A percentile compares a stretch with the other conserved stretches of the same genome.
Conservation (phyloP, 306 rosid species). For the Nissolia schottii region DNA sequence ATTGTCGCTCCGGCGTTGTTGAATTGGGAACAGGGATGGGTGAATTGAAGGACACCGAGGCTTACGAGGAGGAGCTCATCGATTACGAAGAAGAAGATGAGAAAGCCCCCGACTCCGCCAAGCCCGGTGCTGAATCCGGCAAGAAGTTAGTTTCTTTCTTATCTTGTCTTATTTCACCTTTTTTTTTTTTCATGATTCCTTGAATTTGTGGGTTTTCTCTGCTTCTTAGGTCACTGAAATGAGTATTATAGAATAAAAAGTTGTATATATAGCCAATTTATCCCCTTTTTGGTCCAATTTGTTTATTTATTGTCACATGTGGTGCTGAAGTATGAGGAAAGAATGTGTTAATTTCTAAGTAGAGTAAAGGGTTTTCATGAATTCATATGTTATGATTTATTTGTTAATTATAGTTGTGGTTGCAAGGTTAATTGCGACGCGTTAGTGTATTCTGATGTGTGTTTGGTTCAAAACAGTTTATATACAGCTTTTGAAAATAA, state of each 20-base stretch:
- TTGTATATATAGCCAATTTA: not conserved
- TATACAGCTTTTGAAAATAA: no score
- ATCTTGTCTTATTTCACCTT: not conserved
- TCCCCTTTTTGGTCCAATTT: not conserved
- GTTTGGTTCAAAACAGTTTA: no score
- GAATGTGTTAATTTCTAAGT: not conserved
- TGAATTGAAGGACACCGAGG: constrained; percentile 63
- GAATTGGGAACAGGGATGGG: constrained; percentile 40
- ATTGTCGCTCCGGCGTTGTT: not conserved
- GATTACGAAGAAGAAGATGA: constrained; percentile 74
- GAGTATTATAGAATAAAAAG: not conserved
- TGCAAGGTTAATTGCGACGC: not conserved
- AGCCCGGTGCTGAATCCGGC: constrained; percentile 47
- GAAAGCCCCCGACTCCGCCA: constrained; percentile 51
- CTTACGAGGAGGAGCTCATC: constrained; percentile 68
- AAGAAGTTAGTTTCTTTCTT: constrained; percentile 45
- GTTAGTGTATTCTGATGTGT: no score
- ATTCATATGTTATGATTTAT: no score
- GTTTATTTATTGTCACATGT: not conserved
- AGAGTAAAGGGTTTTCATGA: not conserved
- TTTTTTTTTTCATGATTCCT: not conserved
- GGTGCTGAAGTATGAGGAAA: not conserved
- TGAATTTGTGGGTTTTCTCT: not conserved
- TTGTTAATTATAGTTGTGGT: not conserved
- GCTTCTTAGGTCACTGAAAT: not conserved